phyloP scores from a whole-genome alignment of 331 rosid species.

The Rhamnella rubrinervis region DNA sequence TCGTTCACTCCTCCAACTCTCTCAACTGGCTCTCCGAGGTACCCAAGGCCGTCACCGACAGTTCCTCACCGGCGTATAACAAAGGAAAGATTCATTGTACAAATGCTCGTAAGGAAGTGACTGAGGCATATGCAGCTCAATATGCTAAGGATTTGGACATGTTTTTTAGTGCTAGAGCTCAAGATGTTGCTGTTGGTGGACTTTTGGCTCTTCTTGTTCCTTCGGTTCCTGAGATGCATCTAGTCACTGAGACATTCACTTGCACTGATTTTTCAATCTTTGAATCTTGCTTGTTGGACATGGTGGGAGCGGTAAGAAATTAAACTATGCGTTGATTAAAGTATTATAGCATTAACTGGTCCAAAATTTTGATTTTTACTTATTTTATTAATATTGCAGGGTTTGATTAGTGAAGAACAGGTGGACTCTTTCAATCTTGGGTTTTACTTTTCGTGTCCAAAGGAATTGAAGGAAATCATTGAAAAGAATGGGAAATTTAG shows the following conservation, averaged over 20 bases:
- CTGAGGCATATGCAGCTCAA: conserved; percentile 39
- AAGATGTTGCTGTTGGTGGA: conserved; percentile 49
- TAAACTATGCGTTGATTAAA: no score
- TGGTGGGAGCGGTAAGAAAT: conserved; percentile 39
- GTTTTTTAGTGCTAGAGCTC: conserved; percentile 49
- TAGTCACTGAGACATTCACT: conserved; percentile 15
- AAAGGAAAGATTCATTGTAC: conserved; percentile 47
- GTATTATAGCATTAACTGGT: no score
- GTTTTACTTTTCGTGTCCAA: conserved; percentile 38
- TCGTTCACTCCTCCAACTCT: conserved; percentile 27
- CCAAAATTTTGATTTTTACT: no score
- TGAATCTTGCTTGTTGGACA: conserved; percentile 35
- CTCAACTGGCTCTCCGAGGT: conserved; percentile 50
- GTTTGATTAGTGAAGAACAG: conserved; percentile 35
- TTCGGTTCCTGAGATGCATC: conserved; percentile 30
- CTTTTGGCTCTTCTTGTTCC: conserved; percentile 40
- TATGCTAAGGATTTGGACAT: conserved; percentile 29
- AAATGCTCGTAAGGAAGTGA: conserved; percentile 36
- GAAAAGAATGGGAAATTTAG: conserved; percentile 39
- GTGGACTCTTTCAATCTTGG: conserved; percentile 59
- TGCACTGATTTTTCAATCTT: conserved; percentile 28
- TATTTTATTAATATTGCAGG: conserved; percentile 3
- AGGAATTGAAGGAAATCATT: conserved; percentile 38
- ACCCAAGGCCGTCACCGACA: conserved; percentile 34
- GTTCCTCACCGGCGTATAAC: conserved; percentile 40